phyloP scores from a whole-genome alignment of 148 eudicot genomes.

The Fallopia convolvulus region DNA sequence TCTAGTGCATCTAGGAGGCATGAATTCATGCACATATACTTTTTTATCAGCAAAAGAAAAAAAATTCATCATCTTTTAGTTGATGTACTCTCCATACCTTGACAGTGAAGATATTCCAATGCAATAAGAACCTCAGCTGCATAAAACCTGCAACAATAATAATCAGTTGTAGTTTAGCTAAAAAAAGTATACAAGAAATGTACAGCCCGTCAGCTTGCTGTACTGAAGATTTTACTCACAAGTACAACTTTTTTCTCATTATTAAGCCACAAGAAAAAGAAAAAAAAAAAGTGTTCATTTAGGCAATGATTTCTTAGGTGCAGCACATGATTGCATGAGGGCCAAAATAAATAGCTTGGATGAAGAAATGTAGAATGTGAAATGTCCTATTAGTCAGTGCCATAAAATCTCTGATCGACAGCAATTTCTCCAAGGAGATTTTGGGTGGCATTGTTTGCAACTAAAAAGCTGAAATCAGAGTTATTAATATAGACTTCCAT shows the following conservation, averaged over 20 bases:
- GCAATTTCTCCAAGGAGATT: not conserved
- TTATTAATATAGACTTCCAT: not conserved
- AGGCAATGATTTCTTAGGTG: not conserved
- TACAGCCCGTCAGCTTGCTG: not conserved
- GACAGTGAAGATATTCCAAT: slow-evolving; percentile 96
- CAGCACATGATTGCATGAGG: not conserved
- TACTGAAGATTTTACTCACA: not conserved
- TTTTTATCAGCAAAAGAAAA: not conserved
- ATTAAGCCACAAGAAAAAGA: not conserved
- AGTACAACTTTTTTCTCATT: not conserved
- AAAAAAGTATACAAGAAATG: not conserved
- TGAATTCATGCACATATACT: not conserved
- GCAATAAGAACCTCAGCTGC: slow-evolving; percentile 91
- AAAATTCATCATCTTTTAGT: not conserved
- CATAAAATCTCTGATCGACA: not conserved
- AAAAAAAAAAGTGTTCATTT: not conserved
- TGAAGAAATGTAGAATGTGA: not conserved
- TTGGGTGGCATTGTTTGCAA: not conserved
- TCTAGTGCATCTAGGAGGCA: not conserved
- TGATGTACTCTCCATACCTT: slow-evolving; percentile 43
- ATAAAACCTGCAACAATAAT: slow-evolving; percentile 52
- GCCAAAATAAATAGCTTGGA: not conserved
- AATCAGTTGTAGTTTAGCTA: not conserved
- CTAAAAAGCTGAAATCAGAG: not conserved
- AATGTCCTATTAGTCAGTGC: not conserved